Evolutionary conservation across 192 early-diverging fungal genomes (phyloP).

Genomic region (Rhizoclosmatium sp.): DNA sequence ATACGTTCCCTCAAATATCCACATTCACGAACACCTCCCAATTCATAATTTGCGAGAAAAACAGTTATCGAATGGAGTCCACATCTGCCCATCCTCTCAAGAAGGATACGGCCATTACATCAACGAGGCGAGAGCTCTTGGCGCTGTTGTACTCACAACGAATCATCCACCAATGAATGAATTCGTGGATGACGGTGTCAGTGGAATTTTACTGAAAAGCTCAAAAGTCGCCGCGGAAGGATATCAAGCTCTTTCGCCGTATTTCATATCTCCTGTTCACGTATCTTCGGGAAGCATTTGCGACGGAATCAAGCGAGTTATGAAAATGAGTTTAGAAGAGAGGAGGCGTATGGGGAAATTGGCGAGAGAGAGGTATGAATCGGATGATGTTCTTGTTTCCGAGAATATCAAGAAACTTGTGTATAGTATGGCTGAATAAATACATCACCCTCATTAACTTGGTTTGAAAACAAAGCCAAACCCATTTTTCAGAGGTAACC

Average conservation of each 20-base stretch:
- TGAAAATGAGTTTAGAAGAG: not conserved
- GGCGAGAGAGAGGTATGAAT: constrained; percentile 23
- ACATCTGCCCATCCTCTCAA: constrained; percentile 8
- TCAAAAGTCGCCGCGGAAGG: not conserved
- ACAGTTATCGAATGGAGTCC: constrained; percentile 3
- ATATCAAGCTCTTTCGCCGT: constrained; percentile 1
- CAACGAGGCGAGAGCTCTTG: not conserved
- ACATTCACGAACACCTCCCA: not conserved
- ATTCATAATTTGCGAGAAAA: not conserved
- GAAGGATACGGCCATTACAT: constrained; percentile 24
- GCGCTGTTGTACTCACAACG: constrained; percentile 1
- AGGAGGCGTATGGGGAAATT: constrained; percentile 15
- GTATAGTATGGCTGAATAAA: no score
- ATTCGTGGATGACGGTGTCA: not conserved
- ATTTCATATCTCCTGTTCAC: not conserved
- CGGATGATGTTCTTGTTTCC: constrained; percentile 3
- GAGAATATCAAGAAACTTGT: no score
- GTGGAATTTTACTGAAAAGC: constrained; percentile 11
- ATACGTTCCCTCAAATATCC: not conserved
- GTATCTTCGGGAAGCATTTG: not conserved
- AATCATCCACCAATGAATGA: constrained; percentile 31
- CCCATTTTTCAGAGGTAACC: no score
- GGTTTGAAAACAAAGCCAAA: no score
- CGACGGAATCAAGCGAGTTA: not conserved
- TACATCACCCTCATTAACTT: no score